Evolutionary conservation across 2,329 filamentous ascomycete genomes (phyloP).

Genomic region (Neofusicoccum kwambonambiense): DNA sequence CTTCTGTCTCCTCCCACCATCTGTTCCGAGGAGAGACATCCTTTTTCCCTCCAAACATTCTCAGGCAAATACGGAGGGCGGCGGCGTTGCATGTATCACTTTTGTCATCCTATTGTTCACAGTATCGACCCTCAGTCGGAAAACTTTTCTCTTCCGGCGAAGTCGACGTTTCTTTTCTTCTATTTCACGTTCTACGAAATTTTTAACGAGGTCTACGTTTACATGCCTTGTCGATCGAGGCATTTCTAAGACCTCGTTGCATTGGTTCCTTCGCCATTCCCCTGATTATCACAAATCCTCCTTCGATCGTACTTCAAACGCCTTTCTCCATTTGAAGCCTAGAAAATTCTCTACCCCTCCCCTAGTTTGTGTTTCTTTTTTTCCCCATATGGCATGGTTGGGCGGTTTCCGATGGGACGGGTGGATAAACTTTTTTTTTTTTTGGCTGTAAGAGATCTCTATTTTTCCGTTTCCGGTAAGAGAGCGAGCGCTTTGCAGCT

Average conservation of each 20-base stretch:
- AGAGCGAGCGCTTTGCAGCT: background rate
- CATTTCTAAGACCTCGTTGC: background rate
- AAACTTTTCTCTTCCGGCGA: background rate
- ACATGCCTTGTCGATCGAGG: conserved; percentile 11
- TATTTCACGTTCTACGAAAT: conserved; percentile 10
- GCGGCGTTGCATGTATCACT: conserved; percentile 9
- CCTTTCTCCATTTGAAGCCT: background rate
- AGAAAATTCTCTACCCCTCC: background rate
- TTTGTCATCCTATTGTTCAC: background rate
- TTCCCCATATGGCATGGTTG: background rate
- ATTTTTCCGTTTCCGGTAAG: background rate
- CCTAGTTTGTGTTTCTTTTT: background rate
- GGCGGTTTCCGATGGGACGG: background rate
- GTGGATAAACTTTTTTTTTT: background rate
- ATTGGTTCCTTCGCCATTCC: background rate
- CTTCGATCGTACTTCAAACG: background rate
- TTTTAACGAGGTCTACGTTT: conserved; percentile 5
- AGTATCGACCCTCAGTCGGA: background rate
- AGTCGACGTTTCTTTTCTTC: background rate
- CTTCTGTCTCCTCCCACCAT: background rate
- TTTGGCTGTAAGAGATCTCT: background rate
- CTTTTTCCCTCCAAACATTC: background rate
- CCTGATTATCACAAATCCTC: background rate
- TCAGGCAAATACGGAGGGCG: background rate
- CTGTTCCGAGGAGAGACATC: background rate